A percentile compares a stretch with the other conserved stretches of the same genome.
Evolutionary conservation across 495 filamentous ascomycete species (phyloP).

Genomic region (Hyphodiscus hymeniophilus): DNA sequence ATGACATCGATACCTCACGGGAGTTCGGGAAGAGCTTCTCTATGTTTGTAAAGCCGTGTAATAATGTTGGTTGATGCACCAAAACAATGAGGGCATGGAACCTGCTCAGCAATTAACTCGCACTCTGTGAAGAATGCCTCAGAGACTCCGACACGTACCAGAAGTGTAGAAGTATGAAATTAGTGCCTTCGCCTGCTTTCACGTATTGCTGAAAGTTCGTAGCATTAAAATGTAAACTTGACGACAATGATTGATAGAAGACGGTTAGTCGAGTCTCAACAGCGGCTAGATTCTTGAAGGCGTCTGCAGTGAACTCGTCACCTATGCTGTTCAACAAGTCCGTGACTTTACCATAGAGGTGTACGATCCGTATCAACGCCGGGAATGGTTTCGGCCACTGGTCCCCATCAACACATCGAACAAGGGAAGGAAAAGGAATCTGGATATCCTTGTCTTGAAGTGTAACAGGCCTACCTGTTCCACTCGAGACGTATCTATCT

Average conservation of each 20-base stretch:
- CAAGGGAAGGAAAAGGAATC: constrained; percentile 56
- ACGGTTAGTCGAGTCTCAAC: constrained; percentile 72
- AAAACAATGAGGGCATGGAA: constrained; percentile 81
- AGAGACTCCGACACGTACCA: not conserved
- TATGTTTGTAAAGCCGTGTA: constrained; percentile 65
- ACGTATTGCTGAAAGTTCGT: constrained; percentile 72
- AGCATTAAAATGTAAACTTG: constrained; percentile 68
- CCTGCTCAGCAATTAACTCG: constrained; percentile 75
- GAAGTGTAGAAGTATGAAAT: constrained; percentile 55
- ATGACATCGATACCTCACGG: constrained; percentile 75
- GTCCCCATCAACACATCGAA: constrained; percentile 48
- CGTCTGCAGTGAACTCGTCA: constrained; percentile 64
- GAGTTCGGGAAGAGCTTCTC: constrained; percentile 67
- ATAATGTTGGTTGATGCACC: constrained; percentile 70
- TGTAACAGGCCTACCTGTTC: constrained; percentile 71
- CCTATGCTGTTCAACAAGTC: constrained; percentile 79
- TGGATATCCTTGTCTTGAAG: constrained; percentile 76
- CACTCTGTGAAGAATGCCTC: not conserved
- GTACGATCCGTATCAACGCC: constrained; percentile 69
- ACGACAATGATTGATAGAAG: constrained; percentile 69
- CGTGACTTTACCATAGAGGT: constrained; percentile 73
- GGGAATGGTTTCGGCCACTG: constrained; percentile 73
- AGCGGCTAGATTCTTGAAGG: constrained; percentile 52
- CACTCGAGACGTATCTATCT: constrained; percentile 76
- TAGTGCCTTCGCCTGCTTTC: constrained; percentile 67